Evolutionary conservation across 495 filamentous ascomycete genomes (phyloP).

Genomic region (Copromyces sp.): DNA sequence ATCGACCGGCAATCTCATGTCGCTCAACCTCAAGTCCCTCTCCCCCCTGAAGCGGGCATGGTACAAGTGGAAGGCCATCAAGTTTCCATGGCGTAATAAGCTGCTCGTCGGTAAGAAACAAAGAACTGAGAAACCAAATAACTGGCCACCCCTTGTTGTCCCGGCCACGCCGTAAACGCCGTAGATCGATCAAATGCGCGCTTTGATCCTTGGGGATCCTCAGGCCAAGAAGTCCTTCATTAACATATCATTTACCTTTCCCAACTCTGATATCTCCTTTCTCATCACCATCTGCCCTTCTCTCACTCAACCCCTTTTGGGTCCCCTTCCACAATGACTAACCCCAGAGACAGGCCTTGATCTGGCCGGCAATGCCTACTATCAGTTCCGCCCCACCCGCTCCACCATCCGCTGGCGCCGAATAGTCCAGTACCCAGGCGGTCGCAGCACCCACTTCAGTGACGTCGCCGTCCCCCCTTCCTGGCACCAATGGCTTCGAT

Average conservation of each 20-base stretch:
- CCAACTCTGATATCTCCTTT: background rate
- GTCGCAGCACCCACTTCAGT: conserved; percentile 47
- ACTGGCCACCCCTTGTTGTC: background rate
- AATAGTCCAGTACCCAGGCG: conserved; percentile 55
- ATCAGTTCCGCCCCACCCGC: conserved; percentile 63
- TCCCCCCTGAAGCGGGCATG: conserved; percentile 42
- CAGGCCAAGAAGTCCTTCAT: background rate
- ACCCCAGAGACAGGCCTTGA: conserved; percentile 54
- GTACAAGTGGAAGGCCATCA: conserved; percentile 78
- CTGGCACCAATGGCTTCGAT: conserved; percentile 96
- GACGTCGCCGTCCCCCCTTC: conserved; percentile 57
- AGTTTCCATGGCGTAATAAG: conserved; percentile 75
- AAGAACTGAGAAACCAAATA: background rate
- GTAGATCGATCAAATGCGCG: background rate
- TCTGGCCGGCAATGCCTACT: conserved; percentile 83
- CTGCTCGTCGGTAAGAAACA: conserved; percentile 62
- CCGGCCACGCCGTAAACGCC: background rate
- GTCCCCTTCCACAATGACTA: conserved; percentile 1
- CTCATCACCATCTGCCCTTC: background rate
- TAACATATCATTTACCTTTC: background rate
- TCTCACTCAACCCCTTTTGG: conserved; percentile 6
- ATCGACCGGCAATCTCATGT: background rate
- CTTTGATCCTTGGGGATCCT: background rate
- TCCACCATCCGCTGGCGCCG: conserved; percentile 40
- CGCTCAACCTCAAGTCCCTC: conserved; percentile 15